Evolutionary conservation across 306 rosid genomes (phyloP).

Genomic region (Datisca glomerata): DNA sequence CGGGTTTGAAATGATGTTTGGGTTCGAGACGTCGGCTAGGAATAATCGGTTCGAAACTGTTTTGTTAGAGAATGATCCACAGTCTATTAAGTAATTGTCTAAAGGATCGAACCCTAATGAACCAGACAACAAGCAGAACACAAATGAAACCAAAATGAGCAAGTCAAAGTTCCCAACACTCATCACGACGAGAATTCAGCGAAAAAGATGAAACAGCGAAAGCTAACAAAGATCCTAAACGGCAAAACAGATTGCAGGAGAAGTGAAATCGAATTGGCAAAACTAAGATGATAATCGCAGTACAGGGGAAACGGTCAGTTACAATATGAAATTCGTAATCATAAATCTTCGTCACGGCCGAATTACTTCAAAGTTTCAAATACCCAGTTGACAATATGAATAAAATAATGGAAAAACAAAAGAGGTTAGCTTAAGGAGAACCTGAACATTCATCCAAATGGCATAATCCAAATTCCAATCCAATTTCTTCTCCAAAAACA

Average conservation of each 20-base stretch:
- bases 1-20: slow-evolving; percentile 30
- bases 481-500: slow-evolving; percentile 2
- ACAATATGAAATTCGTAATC: too few species aligned
- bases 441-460: not conserved
- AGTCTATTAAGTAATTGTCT: slow-evolving; percentile 35
- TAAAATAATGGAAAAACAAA: slow-evolving; percentile 1
- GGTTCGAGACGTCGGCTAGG: slow-evolving; percentile 25
- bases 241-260: not conserved
- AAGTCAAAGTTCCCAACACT: slow-evolving; percentile 9
- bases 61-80: slow-evolving; percentile 40
- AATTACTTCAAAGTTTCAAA: not conserved
- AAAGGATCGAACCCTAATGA: slow-evolving; percentile 21
- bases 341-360: too few species aligned
- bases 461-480: not conserved
- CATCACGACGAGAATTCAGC: slow-evolving; percentile 9
- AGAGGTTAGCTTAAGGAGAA: not conserved
- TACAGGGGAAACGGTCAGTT: too few species aligned
- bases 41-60: slow-evolving; percentile 34
- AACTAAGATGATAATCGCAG: not conserved
- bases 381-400: not conserved
- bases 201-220: not conserved
- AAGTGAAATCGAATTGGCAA: not conserved
- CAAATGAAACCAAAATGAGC: slow-evolving; percentile 20
- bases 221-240: not conserved
- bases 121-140: slow-evolving; percentile 19